These are phyloP conservation scores for Heterobasidion irregulare DNA, from an alignment of 1,284 basidiomycete species.

Conservation along the genomic window DNA sequence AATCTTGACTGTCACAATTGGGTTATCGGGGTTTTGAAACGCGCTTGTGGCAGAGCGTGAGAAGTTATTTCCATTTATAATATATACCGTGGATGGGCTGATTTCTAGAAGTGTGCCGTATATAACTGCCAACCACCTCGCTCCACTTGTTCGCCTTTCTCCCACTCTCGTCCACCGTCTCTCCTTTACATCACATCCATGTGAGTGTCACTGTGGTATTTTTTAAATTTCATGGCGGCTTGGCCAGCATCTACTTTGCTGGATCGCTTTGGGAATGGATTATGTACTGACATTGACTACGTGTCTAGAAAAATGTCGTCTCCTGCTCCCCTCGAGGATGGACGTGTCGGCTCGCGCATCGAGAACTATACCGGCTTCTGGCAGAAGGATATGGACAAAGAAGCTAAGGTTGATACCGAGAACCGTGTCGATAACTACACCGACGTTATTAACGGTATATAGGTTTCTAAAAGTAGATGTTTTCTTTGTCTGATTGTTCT, in stretches of 20 bases:
- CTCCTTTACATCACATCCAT: too few relatives aligned
- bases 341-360: constrained; percentile 77
- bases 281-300: too few relatives aligned
- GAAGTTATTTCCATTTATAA: background rate
- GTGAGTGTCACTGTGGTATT: too few relatives aligned
- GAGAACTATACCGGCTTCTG: constrained; percentile 92
- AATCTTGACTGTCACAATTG: background rate
- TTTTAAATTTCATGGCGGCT: too few relatives aligned
- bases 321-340: constrained; percentile 36
- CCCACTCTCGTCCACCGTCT: too few relatives aligned
- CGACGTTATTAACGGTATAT: constrained; percentile 87
- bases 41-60: background rate
- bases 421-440: constrained; percentile 83
- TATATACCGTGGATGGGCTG: background rate
- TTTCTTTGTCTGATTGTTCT: background rate
- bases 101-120: background rate
- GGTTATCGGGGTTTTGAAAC: background rate
- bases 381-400: constrained; percentile 79
- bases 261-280: too few relatives aligned
- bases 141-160: too few relatives aligned
- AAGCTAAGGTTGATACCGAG: constrained; percentile 61
- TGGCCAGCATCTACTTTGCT: too few relatives aligned
- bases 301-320: background rate
- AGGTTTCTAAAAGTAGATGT: background rate
- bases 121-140: background rate